Evolutionary conservation across 129 eudicot genomes (phyloP), one percentile per base, ranked within the genome.

Genomic region (Ambrosia artemisiifolia): DNA sequence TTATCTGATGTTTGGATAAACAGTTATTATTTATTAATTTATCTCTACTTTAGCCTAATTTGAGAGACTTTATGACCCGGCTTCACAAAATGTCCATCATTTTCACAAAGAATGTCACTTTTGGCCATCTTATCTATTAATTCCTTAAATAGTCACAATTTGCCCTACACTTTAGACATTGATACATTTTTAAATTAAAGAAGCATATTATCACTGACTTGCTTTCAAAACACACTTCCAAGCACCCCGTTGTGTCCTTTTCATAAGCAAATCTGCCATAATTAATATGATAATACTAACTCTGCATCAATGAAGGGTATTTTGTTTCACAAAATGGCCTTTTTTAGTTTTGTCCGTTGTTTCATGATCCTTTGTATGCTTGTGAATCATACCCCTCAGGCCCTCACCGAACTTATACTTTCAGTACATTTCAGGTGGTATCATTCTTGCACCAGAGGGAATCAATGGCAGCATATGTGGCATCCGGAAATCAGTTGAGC

Each of bases 401-500:
- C 91, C 86, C 97, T 88, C 81, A 88, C 92, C 84, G 55, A 82
- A 78, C 87, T 81, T 91, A 85, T 86, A 60, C 63, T 73, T 74
- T 73, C 96, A 94, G 98, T 87, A 83, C 80, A 91, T 94, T 80
- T 94, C 98, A 88, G 98, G 98, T 74, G 98, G 97, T 44, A 91
- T 91, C 19, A 91, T 88, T 62, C 97, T 91, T 72, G 93, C 97
- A 34, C 97, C 98, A 11, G 98, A 94, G 80, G 98, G 98, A 74
- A 90, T 94, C 59, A 94, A 94, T 72, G 98, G 98, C 57, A 94
- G 98, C 82, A 94, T 94, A 79, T 94, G 98, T 81, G 98, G 98
- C 40, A 84, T 87, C 65, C 85, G 88, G 64, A 83, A 90, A 72
- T 82, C 96, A 54, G 98, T 94, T 48, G 96, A 88, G 67, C 74